Conservation (phyloP, 257 asterid species). For the Solanum ossicruentum region DNA sequence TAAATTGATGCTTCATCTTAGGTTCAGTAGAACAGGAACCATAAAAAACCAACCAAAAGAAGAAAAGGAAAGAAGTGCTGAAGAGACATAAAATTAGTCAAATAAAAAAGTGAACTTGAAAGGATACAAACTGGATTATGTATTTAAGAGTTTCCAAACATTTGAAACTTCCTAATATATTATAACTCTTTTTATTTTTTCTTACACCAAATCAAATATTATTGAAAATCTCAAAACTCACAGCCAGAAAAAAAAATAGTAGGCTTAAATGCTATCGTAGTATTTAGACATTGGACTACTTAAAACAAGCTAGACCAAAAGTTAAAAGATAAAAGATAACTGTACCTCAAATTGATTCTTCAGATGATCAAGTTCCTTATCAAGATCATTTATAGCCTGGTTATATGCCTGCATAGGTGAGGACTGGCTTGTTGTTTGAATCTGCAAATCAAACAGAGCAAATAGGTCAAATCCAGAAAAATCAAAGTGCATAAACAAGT, state of each 20-base stretch:
- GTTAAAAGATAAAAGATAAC: neutral
- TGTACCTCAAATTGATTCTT: slow-evolving; percentile 73
- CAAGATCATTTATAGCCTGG: slow-evolving; percentile 94
- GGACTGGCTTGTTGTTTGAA: slow-evolving; percentile 90
- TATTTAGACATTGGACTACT: neutral
- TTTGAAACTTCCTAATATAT: neutral
- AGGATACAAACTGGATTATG: neutral
- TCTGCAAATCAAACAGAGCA: slow-evolving; percentile 29
- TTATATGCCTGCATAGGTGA: slow-evolving; percentile 99
- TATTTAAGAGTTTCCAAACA: neutral
- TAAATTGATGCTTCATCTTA: neutral
- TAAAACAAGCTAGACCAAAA: neutral
- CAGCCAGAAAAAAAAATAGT: neutral
- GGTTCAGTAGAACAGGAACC: neutral
- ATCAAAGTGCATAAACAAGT: neutral
- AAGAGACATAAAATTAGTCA: neutral
- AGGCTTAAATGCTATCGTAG: neutral
- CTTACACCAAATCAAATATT: neutral
- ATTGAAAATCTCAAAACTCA: neutral
- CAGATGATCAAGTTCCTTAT: slow-evolving; percentile 83
- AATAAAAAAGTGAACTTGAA: neutral
- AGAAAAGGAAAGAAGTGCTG: neutral
- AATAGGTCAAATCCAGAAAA: neutral
- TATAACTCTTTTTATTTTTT: neutral
- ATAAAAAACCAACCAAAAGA: neutral